These are phyloP conservation scores for Elongisporangium senticosum DNA, from an alignment of 352 stramenopile genomes.

Conservation along the genomic window DNA sequence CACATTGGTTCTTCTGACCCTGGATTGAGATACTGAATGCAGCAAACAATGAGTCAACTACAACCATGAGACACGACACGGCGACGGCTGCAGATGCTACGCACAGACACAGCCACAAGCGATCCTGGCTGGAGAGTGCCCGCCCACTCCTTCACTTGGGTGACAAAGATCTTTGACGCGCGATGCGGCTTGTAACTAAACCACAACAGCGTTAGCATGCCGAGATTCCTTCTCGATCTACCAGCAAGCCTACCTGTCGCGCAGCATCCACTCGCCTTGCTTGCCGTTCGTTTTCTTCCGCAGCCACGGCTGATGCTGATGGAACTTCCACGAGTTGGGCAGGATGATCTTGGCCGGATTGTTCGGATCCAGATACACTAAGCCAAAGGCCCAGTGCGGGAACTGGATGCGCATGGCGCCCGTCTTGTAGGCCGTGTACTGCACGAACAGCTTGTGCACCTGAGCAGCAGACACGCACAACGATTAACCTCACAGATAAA, in stretches of 20 bases:
- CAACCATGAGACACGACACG: background rate
- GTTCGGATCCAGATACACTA: slow-evolving; percentile 73
- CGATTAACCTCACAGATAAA: background rate
- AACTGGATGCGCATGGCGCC: slow-evolving; percentile 54
- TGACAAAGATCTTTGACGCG: slow-evolving; percentile 39
- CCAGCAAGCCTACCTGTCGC: slow-evolving; percentile 20
- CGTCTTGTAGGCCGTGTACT: slow-evolving; percentile 82
- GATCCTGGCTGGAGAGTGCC: slow-evolving; percentile 42
- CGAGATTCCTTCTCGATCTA: background rate
- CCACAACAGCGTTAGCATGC: background rate
- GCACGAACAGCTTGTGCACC: slow-evolving; percentile 73
- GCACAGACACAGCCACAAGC: slow-evolving; percentile 55
- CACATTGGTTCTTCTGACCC: slow-evolving; percentile 55
- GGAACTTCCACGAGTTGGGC: slow-evolving; percentile 76
- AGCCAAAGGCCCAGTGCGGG: slow-evolving; percentile 65
- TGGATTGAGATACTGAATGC: slow-evolving; percentile 57
- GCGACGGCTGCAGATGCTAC: slow-evolving; percentile 12
- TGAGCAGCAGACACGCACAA: slow-evolving; percentile 3
- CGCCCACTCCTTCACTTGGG: slow-evolving; percentile 59
- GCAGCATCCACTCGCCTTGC: slow-evolving; percentile 64
- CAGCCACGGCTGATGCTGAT: slow-evolving; percentile 59
- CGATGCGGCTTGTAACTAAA: slow-evolving; percentile 36
- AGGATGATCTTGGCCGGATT: slow-evolving; percentile 49
- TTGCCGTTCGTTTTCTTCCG: slow-evolving; percentile 57
- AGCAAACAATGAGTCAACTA: background rate